Evolutionary conservation across 148 eudicot genomes (phyloP), one percentile per base, ranked within the genome.

Genomic region (Diospyros lotus): DNA sequence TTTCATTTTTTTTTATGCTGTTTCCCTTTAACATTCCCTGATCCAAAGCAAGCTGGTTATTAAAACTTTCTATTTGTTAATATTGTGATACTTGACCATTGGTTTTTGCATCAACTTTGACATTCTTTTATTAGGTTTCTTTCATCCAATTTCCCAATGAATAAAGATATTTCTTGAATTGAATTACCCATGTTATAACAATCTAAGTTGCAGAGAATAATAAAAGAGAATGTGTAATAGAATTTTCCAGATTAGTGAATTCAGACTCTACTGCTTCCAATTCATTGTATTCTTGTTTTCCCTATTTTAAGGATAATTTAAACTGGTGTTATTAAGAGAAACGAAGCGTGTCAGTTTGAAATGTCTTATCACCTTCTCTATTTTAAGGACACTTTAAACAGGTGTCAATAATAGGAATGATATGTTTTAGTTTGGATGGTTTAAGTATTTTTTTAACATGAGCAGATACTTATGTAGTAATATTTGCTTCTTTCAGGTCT

Each of bases 401-500:
- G 28, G 28, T 40, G 8, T 11, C 17, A 42, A 40, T 48, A 67
- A 46, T 3, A 4, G 17, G 70, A 66, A 46, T 10, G 1, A 13
- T 8, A 67, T 50, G 9, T n/a, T 1, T 56, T 56, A 56, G 8
- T 4, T 8, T 48, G 60, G 70, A 44, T 66, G 55, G 18, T 2
- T 48, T 14, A 46, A 48, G 54, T 15, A 46, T 17, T 53, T 18
- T 9, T 67, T 17, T 48, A 2, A 28, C 41, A 2, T 46, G 40
- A 67, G 38, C 18, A 67, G 55, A 67, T 46, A 39, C 8, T 13
- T 3, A n/a, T 10, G 52, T 48, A 45, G 15, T 67, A 2, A 43
- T 65, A 11, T 67, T 39, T 61, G 41, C 43, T 68, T 65, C 73
- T 75, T 77, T 64, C 81, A 90, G 95, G 78, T 82, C 44, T 88